Conservation (phyloP, 257 asterid genomes). For the Solanum stenotomum region DNA sequence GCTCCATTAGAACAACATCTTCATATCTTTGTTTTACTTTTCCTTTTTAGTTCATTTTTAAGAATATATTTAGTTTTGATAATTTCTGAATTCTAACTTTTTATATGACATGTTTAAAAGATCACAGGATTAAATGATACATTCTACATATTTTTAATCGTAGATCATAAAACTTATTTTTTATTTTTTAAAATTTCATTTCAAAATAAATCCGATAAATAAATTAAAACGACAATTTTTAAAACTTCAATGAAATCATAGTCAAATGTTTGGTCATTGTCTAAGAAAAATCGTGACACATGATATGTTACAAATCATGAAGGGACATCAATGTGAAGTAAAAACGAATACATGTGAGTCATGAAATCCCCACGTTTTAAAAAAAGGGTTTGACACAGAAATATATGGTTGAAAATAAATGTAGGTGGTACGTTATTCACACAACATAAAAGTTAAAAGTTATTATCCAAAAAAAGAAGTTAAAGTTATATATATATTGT, state of each 20-base stretch:
- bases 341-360: not conserved
- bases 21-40: too few species aligned
- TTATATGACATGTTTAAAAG: too few species aligned
- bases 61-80: too few species aligned
- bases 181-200: too few species aligned
- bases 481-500: not conserved
- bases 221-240: not conserved
- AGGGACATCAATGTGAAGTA: not conserved
- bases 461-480: too few species aligned
- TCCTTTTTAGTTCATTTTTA: too few species aligned
- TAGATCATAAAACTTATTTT: too few species aligned
- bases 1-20: not conserved
- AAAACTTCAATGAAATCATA: not conserved
- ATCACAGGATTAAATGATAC: too few species aligned
- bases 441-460: not conserved
- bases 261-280: not conserved
- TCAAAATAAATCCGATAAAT: not conserved
- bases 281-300: not conserved
- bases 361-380: not conserved
- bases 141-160: too few species aligned
- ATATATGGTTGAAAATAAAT: not conserved
- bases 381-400: not conserved
- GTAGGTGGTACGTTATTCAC: not conserved
- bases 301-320: not conserved
- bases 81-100: too few species aligned